phyloP scores from a whole-genome alignment of 345 rosid genomes.

The Mercurialis annua region DNA sequence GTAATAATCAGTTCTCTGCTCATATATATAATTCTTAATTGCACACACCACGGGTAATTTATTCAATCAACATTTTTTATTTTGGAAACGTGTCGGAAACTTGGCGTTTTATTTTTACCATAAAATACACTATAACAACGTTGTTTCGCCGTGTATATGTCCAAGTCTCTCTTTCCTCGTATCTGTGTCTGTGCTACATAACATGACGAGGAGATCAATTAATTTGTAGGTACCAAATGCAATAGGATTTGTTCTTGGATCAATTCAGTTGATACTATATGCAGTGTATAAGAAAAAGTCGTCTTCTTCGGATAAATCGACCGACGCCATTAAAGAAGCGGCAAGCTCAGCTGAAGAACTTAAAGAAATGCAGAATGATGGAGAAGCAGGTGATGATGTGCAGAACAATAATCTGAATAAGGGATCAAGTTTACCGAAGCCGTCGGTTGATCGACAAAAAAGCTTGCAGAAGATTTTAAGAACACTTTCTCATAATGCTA shows the following conservation, averaged over 20 bases:
- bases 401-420: constrained; percentile 16
- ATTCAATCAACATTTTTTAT: too few species aligned
- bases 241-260: constrained; percentile 45
- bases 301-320: constrained; percentile 14
- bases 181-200: neutral
- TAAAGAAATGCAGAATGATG: constrained; percentile 25
- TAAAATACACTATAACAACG: too few species aligned
- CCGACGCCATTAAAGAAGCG: constrained; percentile 27
- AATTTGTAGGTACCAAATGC: constrained; percentile 47
- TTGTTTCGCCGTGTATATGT: neutral
- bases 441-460: constrained; percentile 19
- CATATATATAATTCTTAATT: neutral
- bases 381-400: neutral
- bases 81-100: too few species aligned
- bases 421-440: constrained; percentile 30
- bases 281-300: constrained; percentile 38
- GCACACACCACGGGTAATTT: neutral
- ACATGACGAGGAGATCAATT: neutral
- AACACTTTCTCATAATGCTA: constrained; percentile 28
- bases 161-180: neutral
- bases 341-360: constrained; percentile 17
- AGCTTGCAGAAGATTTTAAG: constrained; percentile 30
- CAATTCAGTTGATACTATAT: constrained; percentile 49
- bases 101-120: too few species aligned
- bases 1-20: constrained; percentile 23